phyloP scores from a whole-genome alignment of 306 rosid species.

The Heteromeles arbutifolia region DNA sequence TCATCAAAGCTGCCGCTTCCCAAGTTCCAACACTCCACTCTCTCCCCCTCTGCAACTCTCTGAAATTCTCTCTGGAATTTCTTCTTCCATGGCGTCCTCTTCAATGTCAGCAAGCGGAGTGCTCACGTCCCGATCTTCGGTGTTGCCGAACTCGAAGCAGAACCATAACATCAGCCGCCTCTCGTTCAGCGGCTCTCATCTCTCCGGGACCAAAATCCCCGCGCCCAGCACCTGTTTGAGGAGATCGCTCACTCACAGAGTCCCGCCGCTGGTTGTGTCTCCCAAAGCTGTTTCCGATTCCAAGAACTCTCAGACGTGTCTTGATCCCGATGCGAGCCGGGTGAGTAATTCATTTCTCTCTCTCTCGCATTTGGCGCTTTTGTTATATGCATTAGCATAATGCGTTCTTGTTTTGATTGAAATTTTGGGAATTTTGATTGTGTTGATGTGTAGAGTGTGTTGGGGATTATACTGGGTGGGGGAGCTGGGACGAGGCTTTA shows the following conservation, averaged over 20 bases:
- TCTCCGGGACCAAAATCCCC: conserved; percentile 21
- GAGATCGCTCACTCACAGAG: background rate
- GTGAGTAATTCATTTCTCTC: conserved; percentile 30
- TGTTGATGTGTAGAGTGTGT: conserved; percentile 58
- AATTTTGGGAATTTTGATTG: background rate
- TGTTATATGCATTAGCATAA: background rate
- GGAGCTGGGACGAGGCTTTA: conserved; percentile 97
- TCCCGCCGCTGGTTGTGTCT: conserved; percentile 47
- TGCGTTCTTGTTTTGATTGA: background rate
- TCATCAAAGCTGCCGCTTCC: background rate
- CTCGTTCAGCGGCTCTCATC: conserved; percentile 12
- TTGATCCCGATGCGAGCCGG: conserved; percentile 97
- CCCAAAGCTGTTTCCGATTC: conserved; percentile 94
- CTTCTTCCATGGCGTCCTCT: conserved; percentile 18
- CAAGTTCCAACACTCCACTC: background rate
- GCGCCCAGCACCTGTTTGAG: background rate
- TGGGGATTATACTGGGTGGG: conserved; percentile 91
- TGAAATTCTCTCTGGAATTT: background rate
- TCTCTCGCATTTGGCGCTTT: background rate
- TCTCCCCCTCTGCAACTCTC: background rate
- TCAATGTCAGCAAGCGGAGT: conserved; percentile 23
- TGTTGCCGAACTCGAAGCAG: background rate
- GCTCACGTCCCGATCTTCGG: background rate
- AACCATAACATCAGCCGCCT: conserved; percentile 7
- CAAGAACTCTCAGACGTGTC: conserved; percentile 84